Evolutionary conservation across 768 basidiomycete genomes (phyloP).

Genomic region (Suillus americanus): DNA sequence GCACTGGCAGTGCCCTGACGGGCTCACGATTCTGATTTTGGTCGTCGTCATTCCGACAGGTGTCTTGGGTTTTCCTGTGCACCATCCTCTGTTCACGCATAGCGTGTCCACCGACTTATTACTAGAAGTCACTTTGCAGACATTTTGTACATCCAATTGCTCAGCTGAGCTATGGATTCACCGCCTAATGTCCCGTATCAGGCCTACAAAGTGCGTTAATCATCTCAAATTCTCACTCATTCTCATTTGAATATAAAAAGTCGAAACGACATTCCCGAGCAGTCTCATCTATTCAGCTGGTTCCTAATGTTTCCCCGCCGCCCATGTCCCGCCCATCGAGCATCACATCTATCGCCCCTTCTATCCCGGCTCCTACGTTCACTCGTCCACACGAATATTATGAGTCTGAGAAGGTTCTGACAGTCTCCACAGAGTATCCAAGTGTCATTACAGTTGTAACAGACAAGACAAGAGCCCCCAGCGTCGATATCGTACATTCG

Average conservation of each 20-base stretch:
- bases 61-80: neutral
- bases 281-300: conserved; percentile 29
- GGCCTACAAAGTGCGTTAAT: conserved; percentile 42
- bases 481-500: conserved; percentile 9
- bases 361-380: neutral
- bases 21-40: conserved; percentile 4
- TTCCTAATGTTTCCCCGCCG: conserved; percentile 25
- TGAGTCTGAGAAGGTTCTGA: conserved; percentile 21
- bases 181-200: conserved; percentile 44
- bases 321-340: conserved; percentile 20
- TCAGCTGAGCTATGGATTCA: conserved; percentile 12
- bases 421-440: conserved; percentile 11
- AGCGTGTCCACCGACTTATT: neutral
- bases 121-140: neutral
- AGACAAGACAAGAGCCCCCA: conserved; percentile 7
- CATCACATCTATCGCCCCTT: conserved; percentile 12
- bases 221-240: neutral
- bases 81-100: neutral
- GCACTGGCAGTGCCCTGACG: conserved; percentile 1
- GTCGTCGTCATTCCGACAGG: neutral
- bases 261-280: conserved; percentile 49
- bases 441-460: conserved; percentile 7
- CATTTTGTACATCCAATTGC: conserved; percentile 1
- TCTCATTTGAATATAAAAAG: conserved; percentile 24
- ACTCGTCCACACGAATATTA: conserved; percentile 10